Evolutionary conservation across 768 basidiomycete species (phyloP), one percentile per base, ranked within the genome.

Genomic region (Psilocybe cubensis): DNA sequence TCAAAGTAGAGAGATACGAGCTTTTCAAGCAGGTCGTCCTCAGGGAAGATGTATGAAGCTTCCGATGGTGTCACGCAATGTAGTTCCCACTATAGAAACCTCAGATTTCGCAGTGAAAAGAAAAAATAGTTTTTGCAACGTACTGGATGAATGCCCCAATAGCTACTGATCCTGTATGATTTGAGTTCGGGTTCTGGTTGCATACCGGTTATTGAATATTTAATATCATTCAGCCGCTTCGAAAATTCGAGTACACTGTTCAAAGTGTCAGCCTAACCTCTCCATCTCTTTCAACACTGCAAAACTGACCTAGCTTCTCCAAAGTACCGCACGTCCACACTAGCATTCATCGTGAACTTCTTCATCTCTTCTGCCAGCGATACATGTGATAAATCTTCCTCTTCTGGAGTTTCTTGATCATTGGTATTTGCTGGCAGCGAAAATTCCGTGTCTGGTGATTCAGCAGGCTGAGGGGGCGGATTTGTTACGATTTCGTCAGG

Each of bases 1-100:
- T 66, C 65, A 63, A 93, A 94, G 66, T 85, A 92, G 3, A 83
- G 68, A n/a, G 79, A 71, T 44, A 91, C 71, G 27, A 94, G 74
- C 1, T 62, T 54, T 9, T 63, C 61, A 14, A 83, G 71, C 11
- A 94, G 73, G 44, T 83, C 79, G 3, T 62, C 59, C 2, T 80
- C 77, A 2, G 85, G 86, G 57, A 79, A 87, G 17, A 61, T 62
- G 57, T 75, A 81, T 0, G 64, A 52, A 1, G 71, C 65, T 14
- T 68, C 50, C 7, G 61, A 58, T 12, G 64, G 51, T 3, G 63
- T 60, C 11, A 70, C 60, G 21, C 62, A 66, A 8, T 68, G 42
- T 4, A 57, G 50, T 55, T 79, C 77, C 77, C 79, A 78, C 79
- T 80, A 41, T 25, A n/a, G 9, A 17, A 33, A 10, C 10, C 3